Conservation (phyloP, 352 stramenopile species). For the Pythium dissimile region DNA sequence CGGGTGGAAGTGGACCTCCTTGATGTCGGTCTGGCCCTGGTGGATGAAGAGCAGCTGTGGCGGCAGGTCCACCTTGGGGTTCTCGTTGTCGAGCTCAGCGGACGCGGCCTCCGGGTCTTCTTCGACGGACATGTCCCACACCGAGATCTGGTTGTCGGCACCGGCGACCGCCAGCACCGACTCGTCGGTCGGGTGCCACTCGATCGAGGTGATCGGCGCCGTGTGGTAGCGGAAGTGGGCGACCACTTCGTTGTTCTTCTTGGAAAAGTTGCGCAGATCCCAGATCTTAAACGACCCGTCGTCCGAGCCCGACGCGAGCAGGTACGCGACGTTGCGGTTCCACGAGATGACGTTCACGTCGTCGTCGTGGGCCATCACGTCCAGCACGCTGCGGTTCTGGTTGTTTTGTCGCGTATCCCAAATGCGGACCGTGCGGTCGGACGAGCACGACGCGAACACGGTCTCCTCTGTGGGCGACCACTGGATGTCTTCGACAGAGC, state of each 20-base stretch:
- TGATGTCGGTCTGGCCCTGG: conserved; percentile 98
- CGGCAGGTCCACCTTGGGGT: conserved; percentile 89
- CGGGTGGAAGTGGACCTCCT: conserved; percentile 99
- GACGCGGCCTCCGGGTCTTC: conserved; percentile 88
- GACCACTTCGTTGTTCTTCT: conserved; percentile 80
- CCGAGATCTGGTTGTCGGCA: conserved; percentile 95
- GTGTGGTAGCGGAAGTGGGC: conserved; percentile 96
- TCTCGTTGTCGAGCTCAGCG: conserved; percentile 35
- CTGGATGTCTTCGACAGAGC: conserved; percentile 97
- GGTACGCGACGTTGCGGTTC: conserved; percentile 97
- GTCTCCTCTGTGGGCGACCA: conserved; percentile 97
- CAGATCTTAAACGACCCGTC: conserved; percentile 97
- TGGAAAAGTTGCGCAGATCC: conserved; percentile 93
- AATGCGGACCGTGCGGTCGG: conserved; percentile 94
- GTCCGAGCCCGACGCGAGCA: conserved; percentile 97
- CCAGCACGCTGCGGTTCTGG: conserved; percentile 88
- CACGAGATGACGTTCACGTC: conserved; percentile 99
- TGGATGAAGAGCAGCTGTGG: conserved; percentile 99
- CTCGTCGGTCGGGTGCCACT: conserved; percentile 99
- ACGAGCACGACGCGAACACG: conserved; percentile 95
- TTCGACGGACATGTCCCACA: conserved; percentile 99
- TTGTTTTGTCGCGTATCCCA: conserved; percentile 96
- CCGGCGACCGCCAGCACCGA: conserved; percentile 94
- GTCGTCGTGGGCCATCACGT: conserved; percentile 90
- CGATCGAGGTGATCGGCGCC: conserved; percentile 96